These are phyloP conservation scores for Penicillium fuscoglaucum DNA, from an alignment of 2,329 filamentous ascomycete species.

Conservation along the genomic window DNA sequence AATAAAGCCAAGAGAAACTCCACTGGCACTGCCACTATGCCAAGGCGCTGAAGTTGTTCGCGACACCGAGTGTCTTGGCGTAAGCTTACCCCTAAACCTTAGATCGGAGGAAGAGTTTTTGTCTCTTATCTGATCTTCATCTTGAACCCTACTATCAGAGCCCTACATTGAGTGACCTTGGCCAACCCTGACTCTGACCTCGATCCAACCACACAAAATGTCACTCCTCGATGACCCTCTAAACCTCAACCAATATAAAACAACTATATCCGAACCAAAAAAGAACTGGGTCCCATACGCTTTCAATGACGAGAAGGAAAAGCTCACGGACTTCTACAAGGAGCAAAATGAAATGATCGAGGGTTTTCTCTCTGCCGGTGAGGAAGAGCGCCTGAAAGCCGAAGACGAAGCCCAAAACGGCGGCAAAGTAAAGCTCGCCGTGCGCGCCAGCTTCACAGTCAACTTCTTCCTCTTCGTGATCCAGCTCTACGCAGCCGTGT, in stretches of 20 bases:
- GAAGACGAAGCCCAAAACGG: constrained; percentile 11
- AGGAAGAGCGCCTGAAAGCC: constrained; percentile 12
- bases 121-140: constrained; percentile 7
- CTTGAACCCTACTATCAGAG: neutral
- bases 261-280: constrained; percentile 2
- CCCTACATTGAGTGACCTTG: neutral
- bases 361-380: constrained; percentile 9
- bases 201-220: neutral
- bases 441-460: constrained; percentile 12
- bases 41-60: constrained; percentile 1
- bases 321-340: constrained; percentile 12
- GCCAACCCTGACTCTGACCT: neutral
- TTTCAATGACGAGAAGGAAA: constrained; percentile 2
- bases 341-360: constrained; percentile 15
- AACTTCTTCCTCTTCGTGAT: constrained; percentile 16
- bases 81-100: constrained; percentile 1
- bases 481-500: constrained; percentile 12
- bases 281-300: constrained; percentile 1
- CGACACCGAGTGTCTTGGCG: constrained; percentile 3
- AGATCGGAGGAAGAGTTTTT: neutral
- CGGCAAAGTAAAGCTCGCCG: constrained; percentile 13
- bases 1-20: neutral
- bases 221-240: constrained; percentile 1
- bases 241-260: constrained; percentile 8
- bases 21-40: constrained; percentile 2